Conservation (phyloP, 2,329 filamentous ascomycete genomes). For the Verticillium isaacii region DNA sequence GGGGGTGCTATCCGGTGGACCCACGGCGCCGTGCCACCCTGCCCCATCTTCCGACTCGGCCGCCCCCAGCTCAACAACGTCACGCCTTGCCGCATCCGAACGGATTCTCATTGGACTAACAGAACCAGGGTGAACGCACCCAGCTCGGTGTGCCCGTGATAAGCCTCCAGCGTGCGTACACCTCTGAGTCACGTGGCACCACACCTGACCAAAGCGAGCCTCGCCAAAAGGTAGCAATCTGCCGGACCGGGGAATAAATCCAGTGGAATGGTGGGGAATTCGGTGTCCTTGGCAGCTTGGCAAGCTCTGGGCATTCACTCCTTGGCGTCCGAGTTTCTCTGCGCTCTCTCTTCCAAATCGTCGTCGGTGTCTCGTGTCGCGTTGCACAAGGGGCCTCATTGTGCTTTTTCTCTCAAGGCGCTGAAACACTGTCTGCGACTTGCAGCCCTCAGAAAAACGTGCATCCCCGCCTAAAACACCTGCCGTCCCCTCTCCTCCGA, state of each 20-base stretch:
- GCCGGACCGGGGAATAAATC: too few species aligned
- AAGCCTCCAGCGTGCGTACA: background rate
- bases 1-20: background rate
- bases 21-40: background rate
- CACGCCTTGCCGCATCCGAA: background rate
- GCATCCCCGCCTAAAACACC: background rate
- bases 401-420: background rate
- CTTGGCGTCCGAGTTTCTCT: background rate
- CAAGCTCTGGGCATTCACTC: background rate
- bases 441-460: background rate
- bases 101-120: background rate
- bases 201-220: background rate
- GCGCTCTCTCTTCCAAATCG: background rate
- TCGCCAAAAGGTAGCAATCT: background rate
- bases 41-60: background rate
- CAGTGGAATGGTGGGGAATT: background rate
- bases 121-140: background rate
- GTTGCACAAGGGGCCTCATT: background rate
- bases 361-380: background rate
- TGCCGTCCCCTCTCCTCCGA: background rate
- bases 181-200: background rate
- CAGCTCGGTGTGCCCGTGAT: background rate
- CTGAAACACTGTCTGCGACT: background rate
- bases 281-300: background rate
- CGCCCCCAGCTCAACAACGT: background rate